phyloP scores from a whole-genome alignment of 129 eudicot species.

The sunflower (Helianthus annuus) region HanXRQr2.0-SUNRISE NC_035434.2:130596321-130596820 shows the following conservation, averaged over 20 bases:
- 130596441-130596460: constrained; percentile 51
- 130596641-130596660: no score
- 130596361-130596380: constrained; percentile 69
- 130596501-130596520: constrained; percentile 61
- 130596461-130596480: constrained; percentile 75
- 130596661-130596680: constrained; percentile 49
- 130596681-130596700: constrained; percentile 62
- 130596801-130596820: constrained; percentile 59
- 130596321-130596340: constrained; percentile 80
- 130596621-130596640: constrained; percentile 61
- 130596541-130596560: constrained; percentile 67
- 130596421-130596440: constrained; percentile 76
- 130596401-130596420: constrained; percentile 72
- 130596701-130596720: constrained; percentile 64
- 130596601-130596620: constrained; percentile 82
- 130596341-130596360: constrained; percentile 60
- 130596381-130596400: constrained; percentile 56
- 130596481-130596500: constrained; percentile 81
- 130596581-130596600: constrained; percentile 49
- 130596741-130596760: constrained; percentile 56
- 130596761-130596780: constrained; percentile 49
- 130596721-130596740: constrained; percentile 38
- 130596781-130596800: no score
- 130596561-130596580: constrained; percentile 60
- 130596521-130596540: constrained; percentile 44